Conservation (phyloP, 116 monocot genomes). For the Iris pallida region DNA sequence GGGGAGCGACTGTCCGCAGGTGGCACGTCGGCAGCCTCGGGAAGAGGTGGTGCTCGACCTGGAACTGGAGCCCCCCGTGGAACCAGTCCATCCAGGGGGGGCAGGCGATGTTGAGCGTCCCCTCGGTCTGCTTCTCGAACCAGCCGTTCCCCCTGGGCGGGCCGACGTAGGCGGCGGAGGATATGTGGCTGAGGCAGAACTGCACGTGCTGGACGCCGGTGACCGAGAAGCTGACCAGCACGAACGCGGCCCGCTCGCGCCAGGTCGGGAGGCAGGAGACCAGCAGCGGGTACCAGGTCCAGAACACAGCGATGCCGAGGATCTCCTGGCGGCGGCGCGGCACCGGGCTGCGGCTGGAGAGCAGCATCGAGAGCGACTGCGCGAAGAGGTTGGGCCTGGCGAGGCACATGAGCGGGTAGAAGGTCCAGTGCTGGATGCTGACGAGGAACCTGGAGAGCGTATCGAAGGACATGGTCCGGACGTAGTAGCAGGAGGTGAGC, state of each 20-base stretch:
- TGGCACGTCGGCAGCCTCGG: constrained; percentile 22
- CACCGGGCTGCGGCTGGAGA: constrained; percentile 12
- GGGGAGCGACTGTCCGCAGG: constrained; percentile 21
- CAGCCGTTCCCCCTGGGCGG: constrained; percentile 13
- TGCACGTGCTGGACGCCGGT: constrained; percentile 18
- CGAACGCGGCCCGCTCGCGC: constrained; percentile 7
- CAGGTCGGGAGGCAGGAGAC: constrained; percentile 13
- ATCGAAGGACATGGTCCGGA: constrained; percentile 19
- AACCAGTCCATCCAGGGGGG: constrained; percentile 19
- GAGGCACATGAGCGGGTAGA: constrained; percentile 23
- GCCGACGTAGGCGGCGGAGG: constrained; percentile 9
- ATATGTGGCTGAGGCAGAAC: constrained; percentile 15
- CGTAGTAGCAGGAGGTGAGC: constrained; percentile 14
- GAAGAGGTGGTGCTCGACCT: constrained; percentile 15
- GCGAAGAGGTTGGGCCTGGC: constrained; percentile 21
- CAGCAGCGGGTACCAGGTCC: constrained; percentile 14
- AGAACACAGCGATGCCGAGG: constrained; percentile 3
- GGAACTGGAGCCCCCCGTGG: constrained; percentile 17
- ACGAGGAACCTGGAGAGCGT: constrained; percentile 16
- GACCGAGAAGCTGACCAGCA: constrained; percentile 9
- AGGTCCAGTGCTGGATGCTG: constrained; percentile 21
- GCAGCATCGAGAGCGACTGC: constrained; percentile 9
- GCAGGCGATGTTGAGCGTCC: constrained; percentile 12
- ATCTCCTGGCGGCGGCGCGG: constrained; percentile 19
- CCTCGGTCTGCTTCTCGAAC: constrained; percentile 17